Base-by-base conservation (phyloP, 495 filamentous ascomycete species). In the Aspergillus carlsbadensis region DNA sequence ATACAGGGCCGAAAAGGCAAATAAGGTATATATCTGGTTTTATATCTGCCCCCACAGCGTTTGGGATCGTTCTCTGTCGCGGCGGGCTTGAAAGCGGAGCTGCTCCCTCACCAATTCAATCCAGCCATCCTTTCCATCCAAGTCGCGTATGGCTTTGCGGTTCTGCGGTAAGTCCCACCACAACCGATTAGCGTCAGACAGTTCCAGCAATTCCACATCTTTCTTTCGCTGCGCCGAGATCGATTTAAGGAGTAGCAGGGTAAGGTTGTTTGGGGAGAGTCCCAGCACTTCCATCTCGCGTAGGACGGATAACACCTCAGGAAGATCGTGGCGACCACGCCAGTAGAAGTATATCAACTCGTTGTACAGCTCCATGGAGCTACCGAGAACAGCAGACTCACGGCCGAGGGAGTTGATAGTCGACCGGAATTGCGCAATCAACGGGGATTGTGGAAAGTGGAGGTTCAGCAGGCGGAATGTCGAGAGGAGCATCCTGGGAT, bases 221-320 rank as follows among this genome's bases (percentile, higher is more conserved):
- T 41, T 37, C 10, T 60, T 41, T 1, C 68, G 64, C 34, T 69
- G 57, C 13, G 50, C 52, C 6, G 62, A 43, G 31, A 80, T 72
- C 10, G 52, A 56, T 5, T 55, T 40, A 5, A 92, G 59, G 13
- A 91, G 58, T 0, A 60, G 59, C 11, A 77, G 64, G 2, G 88
- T 89, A n/a, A 74, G 74, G 0, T 57, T 57, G 57, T 91, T 80
- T 31, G 81, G 79, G 17, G 82, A 81, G 21, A 93, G 67, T 7
- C 89, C 90, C 1, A 76, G 81, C 8, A 80, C 68, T 36, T 88
- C 84, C 91, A 96, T 96, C 68, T 96, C 90, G 39, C 75, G 70
- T 6, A 95, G 70, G 4, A 91, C 70, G 10, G 82, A 73, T 10
- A 85, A 65, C 33, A 92, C 80, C 10, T 77, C 79, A 10, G 70